Evolutionary conservation across 2,329 filamentous ascomycete species (phyloP).

Genomic region (Alternaria hordeiaustralica): DNA sequence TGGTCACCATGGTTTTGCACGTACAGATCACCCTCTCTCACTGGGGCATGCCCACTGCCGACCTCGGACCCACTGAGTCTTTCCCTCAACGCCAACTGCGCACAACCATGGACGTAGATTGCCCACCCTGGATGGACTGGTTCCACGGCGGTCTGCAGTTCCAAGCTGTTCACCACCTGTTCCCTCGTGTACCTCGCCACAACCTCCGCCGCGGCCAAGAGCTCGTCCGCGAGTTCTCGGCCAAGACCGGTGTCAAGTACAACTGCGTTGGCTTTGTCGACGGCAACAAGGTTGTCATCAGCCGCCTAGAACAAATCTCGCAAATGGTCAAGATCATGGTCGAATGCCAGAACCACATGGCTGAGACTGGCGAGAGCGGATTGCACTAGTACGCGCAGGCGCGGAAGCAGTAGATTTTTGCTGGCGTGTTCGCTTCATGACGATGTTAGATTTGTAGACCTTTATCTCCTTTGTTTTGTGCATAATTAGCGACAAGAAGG

Average conservation of each 20-base stretch:
- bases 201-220: conserved; percentile 78
- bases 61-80: conserved; percentile 82
- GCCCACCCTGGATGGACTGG: conserved; percentile 85
- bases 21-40: conserved; percentile 91
- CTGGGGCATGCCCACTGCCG: conserved; percentile 90
- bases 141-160: conserved; percentile 90
- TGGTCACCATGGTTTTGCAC: conserved; percentile 81
- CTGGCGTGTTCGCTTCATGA: conserved; percentile 1
- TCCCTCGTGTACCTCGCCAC: conserved; percentile 81
- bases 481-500: conserved; percentile 1
- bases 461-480: conserved; percentile 1
- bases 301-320: conserved; percentile 77
- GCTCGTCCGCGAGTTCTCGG: conserved; percentile 80
- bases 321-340: conserved; percentile 71
- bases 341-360: conserved; percentile 49
- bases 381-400: conserved; percentile 27
- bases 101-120: conserved; percentile 93
- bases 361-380: conserved; percentile 47
- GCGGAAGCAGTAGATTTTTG: neutral
- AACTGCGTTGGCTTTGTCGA: conserved; percentile 84
- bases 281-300: conserved; percentile 81
- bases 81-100: conserved; percentile 91
- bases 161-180: conserved; percentile 87
- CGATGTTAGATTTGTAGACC: neutral
- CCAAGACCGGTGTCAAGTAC: conserved; percentile 83